A percentile compares a stretch with the other conserved stretches of the same genome.
phyloP scores from a whole-genome alignment of 805 yeast species.

The Candida boidinii region DNA sequence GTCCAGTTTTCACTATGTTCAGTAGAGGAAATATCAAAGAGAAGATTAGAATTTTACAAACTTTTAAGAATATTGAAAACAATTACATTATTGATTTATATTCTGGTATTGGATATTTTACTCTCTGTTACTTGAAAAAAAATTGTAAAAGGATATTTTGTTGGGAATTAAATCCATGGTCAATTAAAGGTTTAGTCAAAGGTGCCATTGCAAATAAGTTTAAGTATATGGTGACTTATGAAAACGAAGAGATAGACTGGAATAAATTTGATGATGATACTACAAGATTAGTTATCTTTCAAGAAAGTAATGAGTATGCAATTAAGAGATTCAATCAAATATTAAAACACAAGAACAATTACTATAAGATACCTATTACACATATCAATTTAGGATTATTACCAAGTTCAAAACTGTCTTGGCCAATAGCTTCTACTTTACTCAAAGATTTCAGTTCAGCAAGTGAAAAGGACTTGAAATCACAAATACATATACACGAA shows the following conservation, averaged over 20 bases:
- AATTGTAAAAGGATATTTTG: slow-evolving; percentile 50
- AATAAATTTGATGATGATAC: slow-evolving; percentile 16
- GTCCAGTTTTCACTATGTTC: slow-evolving; percentile 81
- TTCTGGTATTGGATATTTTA: slow-evolving; percentile 82
- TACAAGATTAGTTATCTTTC: slow-evolving; percentile 39
- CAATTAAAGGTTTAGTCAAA: slow-evolving; percentile 57
- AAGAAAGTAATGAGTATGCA: slow-evolving; percentile 55
- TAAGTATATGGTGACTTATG: slow-evolving; percentile 25
- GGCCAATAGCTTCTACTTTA: slow-evolving; percentile 38
- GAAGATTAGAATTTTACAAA: slow-evolving; percentile 52
- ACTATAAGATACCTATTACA: slow-evolving; percentile 20
- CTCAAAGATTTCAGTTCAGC: slow-evolving; percentile 4
- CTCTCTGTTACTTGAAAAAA: slow-evolving; percentile 53
- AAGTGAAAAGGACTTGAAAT: slow-evolving; percentile 4
- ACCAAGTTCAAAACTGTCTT: slow-evolving; percentile 61
- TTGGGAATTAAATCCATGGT: slow-evolving; percentile 86
- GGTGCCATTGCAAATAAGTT: slow-evolving; percentile 43
- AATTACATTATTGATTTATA: slow-evolving; percentile 59
- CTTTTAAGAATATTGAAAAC: slow-evolving; percentile 26
- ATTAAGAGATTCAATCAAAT: slow-evolving; percentile 27
- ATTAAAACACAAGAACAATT: slow-evolving; percentile 2
- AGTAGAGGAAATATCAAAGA: slow-evolving; percentile 82
- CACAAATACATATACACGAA: slow-evolving; percentile 63
- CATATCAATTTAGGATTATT: slow-evolving; percentile 75
- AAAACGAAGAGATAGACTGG: slow-evolving; percentile 12